Evolutionary conservation across 2,329 filamentous ascomycete genomes (phyloP).

Genomic region (Pseudogymnoascus sp.): DNA sequence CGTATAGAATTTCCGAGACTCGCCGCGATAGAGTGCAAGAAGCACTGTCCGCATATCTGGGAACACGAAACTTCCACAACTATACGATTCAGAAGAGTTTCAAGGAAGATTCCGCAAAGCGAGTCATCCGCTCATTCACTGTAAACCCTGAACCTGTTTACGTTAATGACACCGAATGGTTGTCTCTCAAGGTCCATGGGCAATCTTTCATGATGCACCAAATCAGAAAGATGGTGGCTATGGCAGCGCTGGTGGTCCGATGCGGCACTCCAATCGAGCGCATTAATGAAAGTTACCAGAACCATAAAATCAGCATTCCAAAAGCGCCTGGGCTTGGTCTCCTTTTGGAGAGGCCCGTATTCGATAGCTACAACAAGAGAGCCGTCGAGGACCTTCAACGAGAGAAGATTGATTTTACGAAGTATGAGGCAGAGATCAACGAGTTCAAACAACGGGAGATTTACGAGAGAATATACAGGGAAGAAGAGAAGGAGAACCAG

Average conservation of each 20-base stretch:
- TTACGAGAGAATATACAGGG: slow-evolving; percentile 82
- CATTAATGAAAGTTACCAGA: slow-evolving; percentile 67
- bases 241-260: slow-evolving; percentile 77
- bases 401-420: slow-evolving; percentile 69
- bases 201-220: slow-evolving; percentile 99
- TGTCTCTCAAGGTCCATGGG: slow-evolving; percentile 91
- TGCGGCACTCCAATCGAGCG: slow-evolving; percentile 69
- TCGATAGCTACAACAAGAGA: slow-evolving; percentile 78
- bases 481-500: slow-evolving; percentile 83
- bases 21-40: slow-evolving; percentile 72
- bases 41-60: slow-evolving; percentile 67
- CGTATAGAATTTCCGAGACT: slow-evolving; percentile 69
- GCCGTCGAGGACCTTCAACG: slow-evolving; percentile 57
- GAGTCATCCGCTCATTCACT: slow-evolving; percentile 87
- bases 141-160: slow-evolving; percentile 70
- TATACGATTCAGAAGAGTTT: slow-evolving; percentile 87
- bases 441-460: slow-evolving; percentile 91
- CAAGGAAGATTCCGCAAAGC: slow-evolving; percentile 76
- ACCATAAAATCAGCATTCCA: slow-evolving; percentile 74
- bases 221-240: slow-evolving; percentile 97
- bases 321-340: slow-evolving; percentile 88
- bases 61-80: slow-evolving; percentile 93
- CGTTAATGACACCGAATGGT: slow-evolving; percentile 89
- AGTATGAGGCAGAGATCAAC: slow-evolving; percentile 70
- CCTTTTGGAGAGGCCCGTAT: slow-evolving; percentile 83